Evolutionary conservation across 2,329 filamentous ascomycete genomes (phyloP).

Genomic region (Fusarium austroafricanum): DNA sequence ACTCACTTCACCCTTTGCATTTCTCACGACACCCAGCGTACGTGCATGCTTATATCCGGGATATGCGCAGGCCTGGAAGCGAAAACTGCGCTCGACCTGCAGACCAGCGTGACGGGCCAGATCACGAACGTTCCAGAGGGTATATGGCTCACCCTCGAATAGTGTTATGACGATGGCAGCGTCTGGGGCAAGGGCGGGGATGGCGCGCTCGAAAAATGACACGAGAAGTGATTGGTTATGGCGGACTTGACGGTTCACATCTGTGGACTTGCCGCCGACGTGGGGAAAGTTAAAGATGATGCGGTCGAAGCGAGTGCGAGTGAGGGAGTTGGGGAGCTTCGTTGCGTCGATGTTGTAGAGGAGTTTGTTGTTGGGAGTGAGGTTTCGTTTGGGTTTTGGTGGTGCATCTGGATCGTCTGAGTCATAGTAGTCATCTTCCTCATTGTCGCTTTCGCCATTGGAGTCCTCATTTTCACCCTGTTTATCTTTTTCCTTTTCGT

Average conservation of each 20-base stretch:
- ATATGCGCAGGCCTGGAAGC: constrained; percentile 74
- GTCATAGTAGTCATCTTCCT: constrained; percentile 36
- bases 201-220: constrained; percentile 70
- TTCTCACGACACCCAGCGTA: constrained; percentile 74
- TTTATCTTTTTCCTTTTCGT: constrained; percentile 4
- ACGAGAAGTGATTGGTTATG: constrained; percentile 87
- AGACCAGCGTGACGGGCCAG: constrained; percentile 82
- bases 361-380: constrained; percentile 53
- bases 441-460: constrained; percentile 32
- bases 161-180: constrained; percentile 83
- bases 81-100: constrained; percentile 76
- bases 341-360: constrained; percentile 75
- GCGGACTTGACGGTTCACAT: constrained; percentile 93
- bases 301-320: constrained; percentile 70
- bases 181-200: constrained; percentile 54
- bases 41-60: constrained; percentile 79
- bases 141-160: constrained; percentile 95
- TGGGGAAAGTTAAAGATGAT: constrained; percentile 98
- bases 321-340: constrained; percentile 64
- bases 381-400: constrained; percentile 25
- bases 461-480: constrained; percentile 26
- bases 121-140: constrained; percentile 93
- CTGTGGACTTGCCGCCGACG: constrained; percentile 89
- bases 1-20: constrained; percentile 56
- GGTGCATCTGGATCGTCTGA: constrained; percentile 36